Percentiles rank a stretch among this genome's conserved stretches.
phyloP scores from a whole-genome alignment of 371 early-diverging fungal genomes.

The Amoeboradix gromovi region DNA sequence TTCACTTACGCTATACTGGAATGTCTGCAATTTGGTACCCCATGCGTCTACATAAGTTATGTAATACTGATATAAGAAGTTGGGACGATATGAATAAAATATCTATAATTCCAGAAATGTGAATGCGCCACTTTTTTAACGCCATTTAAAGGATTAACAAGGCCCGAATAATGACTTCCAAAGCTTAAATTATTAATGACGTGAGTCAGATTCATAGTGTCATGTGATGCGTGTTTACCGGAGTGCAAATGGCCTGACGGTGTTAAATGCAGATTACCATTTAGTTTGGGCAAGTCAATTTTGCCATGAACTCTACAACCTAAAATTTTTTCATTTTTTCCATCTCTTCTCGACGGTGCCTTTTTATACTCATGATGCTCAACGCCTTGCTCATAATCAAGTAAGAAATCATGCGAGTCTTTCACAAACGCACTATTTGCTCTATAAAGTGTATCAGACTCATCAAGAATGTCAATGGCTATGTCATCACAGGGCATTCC shows the following conservation, averaged over 20 bases:
- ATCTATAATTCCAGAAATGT: slow-evolving; percentile 11
- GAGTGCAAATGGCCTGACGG: background rate
- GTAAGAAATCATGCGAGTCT: background rate
- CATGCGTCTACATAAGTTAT: slow-evolving; percentile 1
- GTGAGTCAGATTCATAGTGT: slow-evolving; percentile 60
- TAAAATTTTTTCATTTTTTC: background rate
- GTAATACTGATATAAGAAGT: slow-evolving; percentile 35
- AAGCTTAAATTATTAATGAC: slow-evolving; percentile 64
- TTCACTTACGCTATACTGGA: slow-evolving; percentile 75
- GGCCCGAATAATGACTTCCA: slow-evolving; percentile 44
- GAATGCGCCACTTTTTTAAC: slow-evolving; percentile 30
- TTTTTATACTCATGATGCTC: background rate
- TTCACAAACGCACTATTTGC: background rate
- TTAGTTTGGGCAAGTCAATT: background rate
- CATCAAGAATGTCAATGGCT: background rate
- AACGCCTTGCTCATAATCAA: background rate
- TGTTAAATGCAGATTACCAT: background rate
- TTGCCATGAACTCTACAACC: background rate
- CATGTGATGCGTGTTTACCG: background rate
- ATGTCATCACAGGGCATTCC: background rate
- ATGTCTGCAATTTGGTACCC: slow-evolving; percentile 26
- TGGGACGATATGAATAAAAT: slow-evolving; percentile 17
- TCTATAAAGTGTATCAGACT: background rate
- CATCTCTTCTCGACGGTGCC: background rate
- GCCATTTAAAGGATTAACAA: slow-evolving; percentile 56